Percentiles rank a stretch among this genome's conserved stretches.
These are phyloP conservation scores for Casuarina glauca DNA, from an alignment of 306 rosid species.

Conservation along the genomic window DNA sequence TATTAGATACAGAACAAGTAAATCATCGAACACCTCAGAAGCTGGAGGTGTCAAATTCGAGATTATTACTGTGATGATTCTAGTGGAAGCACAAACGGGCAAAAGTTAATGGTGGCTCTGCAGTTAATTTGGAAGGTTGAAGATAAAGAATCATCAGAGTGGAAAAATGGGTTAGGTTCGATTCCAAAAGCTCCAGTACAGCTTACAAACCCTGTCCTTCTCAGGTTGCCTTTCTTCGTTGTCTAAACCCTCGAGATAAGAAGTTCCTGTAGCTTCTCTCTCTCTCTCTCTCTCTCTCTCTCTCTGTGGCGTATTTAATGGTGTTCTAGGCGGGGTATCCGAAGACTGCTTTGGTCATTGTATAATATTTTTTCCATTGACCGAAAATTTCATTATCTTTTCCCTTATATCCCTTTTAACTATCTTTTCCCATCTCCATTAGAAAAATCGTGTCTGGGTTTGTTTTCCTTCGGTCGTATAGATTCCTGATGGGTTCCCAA, in stretches of 20 bases:
- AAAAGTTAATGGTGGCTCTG: too few relatives aligned
- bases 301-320: neutral
- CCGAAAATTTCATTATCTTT: neutral
- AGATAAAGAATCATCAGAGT: too few relatives aligned
- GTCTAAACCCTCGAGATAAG: conserved; percentile 19
- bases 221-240: neutral
- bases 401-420: neutral
- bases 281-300: neutral
- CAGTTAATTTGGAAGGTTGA: too few relatives aligned
- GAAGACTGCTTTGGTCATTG: conserved; percentile 9
- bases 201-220: neutral
- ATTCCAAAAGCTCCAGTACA: neutral
- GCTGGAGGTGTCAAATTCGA: too few relatives aligned
- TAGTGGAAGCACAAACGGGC: too few relatives aligned
- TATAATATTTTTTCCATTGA: neutral
- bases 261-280: neutral
- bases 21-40: too few relatives aligned
- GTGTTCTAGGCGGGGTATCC: conserved; percentile 17
- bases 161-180: neutral
- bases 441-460: neutral
- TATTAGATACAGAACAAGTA: too few relatives aligned
- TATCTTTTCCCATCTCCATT: neutral
- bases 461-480: neutral
- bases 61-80: too few relatives aligned
- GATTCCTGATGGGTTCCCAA: conserved; percentile 21